Conservation (phyloP, 1,284 basidiomycete genomes). For the Grifola frondosa region DNA sequence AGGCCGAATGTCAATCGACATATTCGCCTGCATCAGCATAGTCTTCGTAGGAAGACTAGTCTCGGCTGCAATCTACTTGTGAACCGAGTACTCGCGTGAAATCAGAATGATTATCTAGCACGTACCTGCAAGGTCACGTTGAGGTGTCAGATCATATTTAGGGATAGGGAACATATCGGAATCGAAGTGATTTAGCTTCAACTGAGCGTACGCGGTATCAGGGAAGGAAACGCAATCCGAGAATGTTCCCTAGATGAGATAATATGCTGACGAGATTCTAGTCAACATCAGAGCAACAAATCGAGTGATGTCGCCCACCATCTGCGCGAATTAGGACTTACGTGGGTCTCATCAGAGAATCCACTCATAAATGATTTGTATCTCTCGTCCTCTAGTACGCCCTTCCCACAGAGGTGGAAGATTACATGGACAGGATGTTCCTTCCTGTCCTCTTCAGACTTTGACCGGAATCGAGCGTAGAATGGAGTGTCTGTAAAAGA, state of each 20-base stretch:
- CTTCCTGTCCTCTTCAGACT: conserved; percentile 38
- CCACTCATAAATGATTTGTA: conserved; percentile 74
- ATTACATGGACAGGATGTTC: conserved; percentile 55
- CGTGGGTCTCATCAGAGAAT: conserved; percentile 29
- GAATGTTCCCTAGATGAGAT: conserved; percentile 49
- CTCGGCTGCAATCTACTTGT: conserved; percentile 36
- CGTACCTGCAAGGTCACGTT: conserved; percentile 42
- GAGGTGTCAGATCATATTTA: conserved; percentile 46
- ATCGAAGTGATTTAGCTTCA: conserved; percentile 75
- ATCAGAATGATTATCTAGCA: not conserved
- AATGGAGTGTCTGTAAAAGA: conserved; percentile 51
- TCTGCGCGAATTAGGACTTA: conserved; percentile 9
- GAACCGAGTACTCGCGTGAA: not conserved
- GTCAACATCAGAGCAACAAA: conserved; percentile 1
- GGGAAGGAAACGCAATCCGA: conserved; percentile 76
- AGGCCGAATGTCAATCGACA: conserved; percentile 48
- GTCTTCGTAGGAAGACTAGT: conserved; percentile 48
- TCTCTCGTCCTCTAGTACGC: conserved; percentile 64
- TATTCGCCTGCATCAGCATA: conserved; percentile 39
- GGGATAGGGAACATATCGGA: conserved; percentile 73
- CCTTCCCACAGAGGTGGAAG: conserved; percentile 66
- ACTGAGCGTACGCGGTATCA: conserved; percentile 69
- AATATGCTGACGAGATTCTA: conserved; percentile 19
- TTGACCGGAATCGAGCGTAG: conserved; percentile 49
- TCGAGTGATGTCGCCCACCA: not conserved